These are phyloP conservation scores for Lecanicillium sp. DNA, from an alignment of 2,329 filamentous ascomycete genomes.

Conservation along the genomic window DNA sequence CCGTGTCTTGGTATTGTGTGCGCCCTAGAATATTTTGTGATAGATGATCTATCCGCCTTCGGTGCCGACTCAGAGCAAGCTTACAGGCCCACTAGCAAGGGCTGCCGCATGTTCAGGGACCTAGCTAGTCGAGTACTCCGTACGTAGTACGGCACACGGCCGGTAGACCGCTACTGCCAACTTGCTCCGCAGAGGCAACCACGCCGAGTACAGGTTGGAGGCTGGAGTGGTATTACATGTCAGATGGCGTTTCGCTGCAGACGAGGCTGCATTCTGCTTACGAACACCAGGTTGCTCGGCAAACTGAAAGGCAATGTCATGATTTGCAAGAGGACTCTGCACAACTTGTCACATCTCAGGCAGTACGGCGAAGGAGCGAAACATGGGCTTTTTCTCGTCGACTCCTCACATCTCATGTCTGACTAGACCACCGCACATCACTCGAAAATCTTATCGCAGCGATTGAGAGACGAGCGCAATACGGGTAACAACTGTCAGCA, in stretches of 20 bases:
- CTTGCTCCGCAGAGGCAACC: too few relatives aligned
- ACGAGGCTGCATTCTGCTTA: not conserved
- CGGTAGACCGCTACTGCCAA: too few relatives aligned
- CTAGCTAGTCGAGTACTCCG: too few relatives aligned
- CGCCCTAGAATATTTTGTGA: conserved; percentile 26
- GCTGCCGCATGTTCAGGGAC: not conserved
- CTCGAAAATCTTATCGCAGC: not conserved
- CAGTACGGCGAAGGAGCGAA: not conserved
- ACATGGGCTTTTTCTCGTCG: not conserved
- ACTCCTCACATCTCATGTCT: conserved; percentile 9
- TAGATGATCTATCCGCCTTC: conserved; percentile 22
- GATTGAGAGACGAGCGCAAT: not conserved
- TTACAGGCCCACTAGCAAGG: not conserved
- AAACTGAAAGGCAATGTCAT: not conserved
- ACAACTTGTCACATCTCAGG: not conserved
- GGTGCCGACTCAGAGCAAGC: not conserved
- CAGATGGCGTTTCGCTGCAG: not conserved
- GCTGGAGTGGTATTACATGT: too few relatives aligned
- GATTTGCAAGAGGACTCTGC: not conserved
- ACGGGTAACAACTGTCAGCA: too few relatives aligned
- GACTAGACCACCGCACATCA: not conserved
- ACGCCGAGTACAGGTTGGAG: too few relatives aligned
- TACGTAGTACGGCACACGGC: too few relatives aligned
- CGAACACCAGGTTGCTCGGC: too few relatives aligned
- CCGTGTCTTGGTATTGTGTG: conserved; percentile 11